Conservation (phyloP, 2,329 filamentous ascomycete species). For the Fusarium devonianum region DNA sequence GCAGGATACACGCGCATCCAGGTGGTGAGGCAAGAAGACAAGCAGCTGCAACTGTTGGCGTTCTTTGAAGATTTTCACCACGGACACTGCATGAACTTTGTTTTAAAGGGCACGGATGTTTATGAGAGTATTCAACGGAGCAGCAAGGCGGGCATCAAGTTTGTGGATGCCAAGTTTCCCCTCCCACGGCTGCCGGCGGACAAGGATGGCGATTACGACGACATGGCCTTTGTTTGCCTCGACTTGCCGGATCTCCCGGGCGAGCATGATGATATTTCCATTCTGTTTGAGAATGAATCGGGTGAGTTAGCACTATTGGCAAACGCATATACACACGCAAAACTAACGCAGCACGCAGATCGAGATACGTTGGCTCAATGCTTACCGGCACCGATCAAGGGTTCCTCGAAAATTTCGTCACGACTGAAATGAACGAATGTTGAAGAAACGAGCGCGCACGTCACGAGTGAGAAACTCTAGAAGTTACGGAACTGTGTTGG, state of each 20-base stretch:
- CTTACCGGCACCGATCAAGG: slow-evolving; percentile 65
- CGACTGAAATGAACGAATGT: slow-evolving; percentile 41
- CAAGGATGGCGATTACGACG: slow-evolving; percentile 60
- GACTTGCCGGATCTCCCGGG: slow-evolving; percentile 89
- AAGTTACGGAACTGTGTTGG: slow-evolving; percentile 11
- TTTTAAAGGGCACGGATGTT: slow-evolving; percentile 81
- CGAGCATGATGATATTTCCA: slow-evolving; percentile 90
- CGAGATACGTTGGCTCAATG: slow-evolving; percentile 60
- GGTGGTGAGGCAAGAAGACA: slow-evolving; percentile 74
- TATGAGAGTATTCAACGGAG: slow-evolving; percentile 74
- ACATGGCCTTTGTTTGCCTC: slow-evolving; percentile 80
- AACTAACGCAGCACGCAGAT: slow-evolving; percentile 51
- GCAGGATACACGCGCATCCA: slow-evolving; percentile 81
- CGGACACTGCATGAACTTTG: slow-evolving; percentile 88
- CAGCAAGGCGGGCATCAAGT: slow-evolving; percentile 74
- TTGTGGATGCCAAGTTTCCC: slow-evolving; percentile 91
- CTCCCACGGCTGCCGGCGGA: slow-evolving; percentile 69
- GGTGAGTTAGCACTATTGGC: slow-evolving; percentile 61
- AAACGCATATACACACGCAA: neutral
- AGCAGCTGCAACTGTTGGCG: slow-evolving; percentile 75
- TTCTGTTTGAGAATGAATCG: slow-evolving; percentile 80
- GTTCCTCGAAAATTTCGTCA: slow-evolving; percentile 46
- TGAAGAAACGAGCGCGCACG: slow-evolving; percentile 11
- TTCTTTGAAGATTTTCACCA: slow-evolving; percentile 91
- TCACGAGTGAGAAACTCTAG: too few relatives aligned